A percentile compares a stretch with the other conserved stretches of the same genome.
Conservation (phyloP, 345 rosid species). For the Viola odorata region DNA sequence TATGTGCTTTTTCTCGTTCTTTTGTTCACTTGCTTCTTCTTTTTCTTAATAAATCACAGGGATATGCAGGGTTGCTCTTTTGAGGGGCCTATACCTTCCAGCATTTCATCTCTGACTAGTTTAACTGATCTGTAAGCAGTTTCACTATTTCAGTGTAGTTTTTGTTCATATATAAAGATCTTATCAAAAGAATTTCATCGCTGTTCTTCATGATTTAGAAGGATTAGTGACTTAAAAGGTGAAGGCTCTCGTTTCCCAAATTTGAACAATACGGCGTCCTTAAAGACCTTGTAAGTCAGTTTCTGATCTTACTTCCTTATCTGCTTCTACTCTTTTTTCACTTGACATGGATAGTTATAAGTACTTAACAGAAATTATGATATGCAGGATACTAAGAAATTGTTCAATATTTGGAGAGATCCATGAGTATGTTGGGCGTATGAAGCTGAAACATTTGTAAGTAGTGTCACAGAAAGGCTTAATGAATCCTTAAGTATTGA, state of each 20-base stretch:
- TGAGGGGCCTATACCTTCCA: constrained; percentile 75
- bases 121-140: constrained; percentile 67
- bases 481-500: too few species aligned
- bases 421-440: constrained; percentile 49
- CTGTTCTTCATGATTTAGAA: constrained; percentile 35
- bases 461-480: constrained; percentile 14
- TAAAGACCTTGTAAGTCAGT: constrained; percentile 74
- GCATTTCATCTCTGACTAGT: constrained; percentile 50
- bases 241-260: constrained; percentile 48
- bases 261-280: constrained; percentile 40
- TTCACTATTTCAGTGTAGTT: constrained; percentile 7
- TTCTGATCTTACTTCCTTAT: neutral
- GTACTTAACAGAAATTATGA: constrained; percentile 2
- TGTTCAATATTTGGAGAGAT: constrained; percentile 57
- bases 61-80: constrained; percentile 70
- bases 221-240: constrained; percentile 75
- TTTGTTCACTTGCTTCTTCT: neutral
- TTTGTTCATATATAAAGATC: neutral
- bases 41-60: constrained; percentile 29
- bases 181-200: constrained; percentile 3
- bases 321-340: neutral
- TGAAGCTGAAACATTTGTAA: constrained; percentile 73
- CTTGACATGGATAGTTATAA: neutral
- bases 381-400: constrained; percentile 57
- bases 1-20: too few species aligned